These are phyloP conservation scores for Choiromyces venosus DNA, from an alignment of 495 filamentous ascomycete species.

Conservation along the genomic window DNA sequence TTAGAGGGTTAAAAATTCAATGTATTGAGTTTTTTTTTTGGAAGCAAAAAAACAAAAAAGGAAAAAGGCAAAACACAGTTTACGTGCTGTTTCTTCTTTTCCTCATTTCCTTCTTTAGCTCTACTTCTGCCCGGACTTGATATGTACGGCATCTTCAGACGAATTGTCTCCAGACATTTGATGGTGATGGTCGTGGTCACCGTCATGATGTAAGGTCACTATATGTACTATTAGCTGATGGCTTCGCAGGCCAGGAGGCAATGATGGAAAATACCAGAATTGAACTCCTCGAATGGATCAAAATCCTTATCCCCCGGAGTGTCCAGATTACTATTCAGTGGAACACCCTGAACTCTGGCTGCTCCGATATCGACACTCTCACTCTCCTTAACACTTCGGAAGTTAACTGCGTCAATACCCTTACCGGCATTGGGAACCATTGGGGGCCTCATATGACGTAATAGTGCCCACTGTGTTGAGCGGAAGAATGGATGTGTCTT, in stretches of 20 bases:
- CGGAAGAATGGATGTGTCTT: slow-evolving; percentile 96
- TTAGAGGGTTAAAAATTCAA: neutral
- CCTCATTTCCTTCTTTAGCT: neutral
- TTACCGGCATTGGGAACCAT: slow-evolving; percentile 92
- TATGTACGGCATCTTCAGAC: slow-evolving; percentile 30
- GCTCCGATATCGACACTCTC: slow-evolving; percentile 88
- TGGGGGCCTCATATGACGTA: slow-evolving; percentile 97
- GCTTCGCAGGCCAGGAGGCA: neutral
- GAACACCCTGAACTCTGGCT: slow-evolving; percentile 65
- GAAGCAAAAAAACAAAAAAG: slow-evolving; percentile 7
- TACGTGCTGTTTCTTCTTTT: slow-evolving; percentile 20
- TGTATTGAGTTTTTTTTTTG: neutral
- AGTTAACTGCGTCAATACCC: slow-evolving; percentile 90
- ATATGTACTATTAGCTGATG: neutral
- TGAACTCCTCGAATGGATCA: slow-evolving; percentile 99
- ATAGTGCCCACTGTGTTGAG: slow-evolving; percentile 89
- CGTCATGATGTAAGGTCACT: slow-evolving; percentile 95
- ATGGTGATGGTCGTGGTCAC: slow-evolving; percentile 52
- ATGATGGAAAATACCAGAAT: slow-evolving; percentile 55
- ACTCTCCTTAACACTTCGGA: slow-evolving; percentile 95
- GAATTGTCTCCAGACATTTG: slow-evolving; percentile 21
- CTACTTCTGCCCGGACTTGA: slow-evolving; percentile 16
- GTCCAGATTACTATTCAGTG: slow-evolving; percentile 73
- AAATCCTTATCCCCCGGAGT: slow-evolving; percentile 76
- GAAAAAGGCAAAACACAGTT: slow-evolving; percentile 7